phyloP scores from a whole-genome alignment of 2,329 filamentous ascomycete genomes.

The Tolypocladium pustulatum region DNA sequence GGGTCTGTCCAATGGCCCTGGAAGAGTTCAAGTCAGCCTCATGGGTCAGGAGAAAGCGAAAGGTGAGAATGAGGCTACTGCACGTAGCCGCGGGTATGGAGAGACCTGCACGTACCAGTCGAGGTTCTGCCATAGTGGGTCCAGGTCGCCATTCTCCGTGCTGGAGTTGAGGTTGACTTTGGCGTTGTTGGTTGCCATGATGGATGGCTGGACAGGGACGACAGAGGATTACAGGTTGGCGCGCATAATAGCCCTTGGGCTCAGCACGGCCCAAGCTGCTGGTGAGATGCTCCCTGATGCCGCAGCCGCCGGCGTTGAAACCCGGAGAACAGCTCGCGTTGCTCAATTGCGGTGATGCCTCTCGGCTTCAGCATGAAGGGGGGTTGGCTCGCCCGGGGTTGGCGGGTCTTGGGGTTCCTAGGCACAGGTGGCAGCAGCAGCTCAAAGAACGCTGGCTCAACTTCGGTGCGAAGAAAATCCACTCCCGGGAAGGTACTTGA shows the following conservation, averaged over 20 bases:
- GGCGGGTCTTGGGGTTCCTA: no score
- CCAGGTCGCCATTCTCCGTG: conserved; percentile 24
- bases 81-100: not conserved
- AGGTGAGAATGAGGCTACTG: not conserved
- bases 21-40: conserved; percentile 4
- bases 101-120: conserved; percentile 50
- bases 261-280: not conserved
- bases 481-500: not conserved
- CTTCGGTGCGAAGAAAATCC: not conserved
- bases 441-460: not conserved
- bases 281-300: not conserved
- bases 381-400: not conserved
- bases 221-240: conserved; percentile 14
- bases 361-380: not conserved
- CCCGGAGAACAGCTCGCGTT: not conserved
- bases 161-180: conserved; percentile 16
- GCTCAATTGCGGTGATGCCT: not conserved
- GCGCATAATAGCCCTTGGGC: conserved; percentile 4
- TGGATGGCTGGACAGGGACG: conserved; percentile 9
- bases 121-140: conserved; percentile 64
- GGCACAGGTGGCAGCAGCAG: not conserved
- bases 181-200: conserved; percentile 12
- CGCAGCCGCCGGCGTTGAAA: not conserved
- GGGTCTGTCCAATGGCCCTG: conserved; percentile 64
- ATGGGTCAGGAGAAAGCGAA: conserved; percentile 6